phyloP scores from a whole-genome alignment of 2,329 filamentous ascomycete species.

The Trichoderma afroharzianum region DNA sequence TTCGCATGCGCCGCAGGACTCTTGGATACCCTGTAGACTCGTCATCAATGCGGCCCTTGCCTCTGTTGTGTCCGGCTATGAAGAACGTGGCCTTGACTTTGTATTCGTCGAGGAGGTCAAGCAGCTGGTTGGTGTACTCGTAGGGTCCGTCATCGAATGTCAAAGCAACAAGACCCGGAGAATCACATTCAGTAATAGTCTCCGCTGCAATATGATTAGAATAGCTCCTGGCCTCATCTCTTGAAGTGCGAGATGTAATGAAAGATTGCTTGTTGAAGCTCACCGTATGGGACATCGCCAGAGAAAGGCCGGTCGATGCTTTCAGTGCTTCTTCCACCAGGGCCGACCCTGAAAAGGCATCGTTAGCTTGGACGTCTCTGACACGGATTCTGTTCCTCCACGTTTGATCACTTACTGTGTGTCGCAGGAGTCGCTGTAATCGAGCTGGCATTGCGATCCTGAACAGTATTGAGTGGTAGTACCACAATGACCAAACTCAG shows the following conservation, averaged over 20 bases:
- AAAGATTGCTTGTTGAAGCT: constrained; percentile 11
- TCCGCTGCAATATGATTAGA: constrained; percentile 24
- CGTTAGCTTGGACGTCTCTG: not conserved
- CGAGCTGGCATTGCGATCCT: constrained; percentile 38
- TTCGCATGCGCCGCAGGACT: constrained; percentile 40
- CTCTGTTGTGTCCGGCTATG: constrained; percentile 40
- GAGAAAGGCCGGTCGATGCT: constrained; percentile 29
- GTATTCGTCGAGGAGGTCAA: constrained; percentile 35
- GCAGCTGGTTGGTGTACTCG: constrained; percentile 38
- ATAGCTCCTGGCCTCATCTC: not conserved
- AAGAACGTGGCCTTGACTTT: constrained; percentile 40
- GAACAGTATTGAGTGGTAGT: constrained; percentile 33
- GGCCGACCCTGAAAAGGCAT: constrained; percentile 27
- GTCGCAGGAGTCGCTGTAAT: constrained; percentile 40
- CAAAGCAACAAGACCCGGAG: constrained; percentile 38
- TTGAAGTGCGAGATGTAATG: not conserved
- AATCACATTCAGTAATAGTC: constrained; percentile 35
- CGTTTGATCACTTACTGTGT: constrained; percentile 34
- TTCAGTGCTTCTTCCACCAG: constrained; percentile 32
- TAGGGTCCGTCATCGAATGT: constrained; percentile 48
- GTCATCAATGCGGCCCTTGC: constrained; percentile 41
- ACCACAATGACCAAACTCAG: constrained; percentile 37
- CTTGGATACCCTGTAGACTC: constrained; percentile 30
- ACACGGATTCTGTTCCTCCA: not conserved
- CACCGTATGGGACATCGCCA: constrained; percentile 39